Conservation (phyloP, 768 basidiomycete species). For the Lyophyllum shimeji region DNA sequence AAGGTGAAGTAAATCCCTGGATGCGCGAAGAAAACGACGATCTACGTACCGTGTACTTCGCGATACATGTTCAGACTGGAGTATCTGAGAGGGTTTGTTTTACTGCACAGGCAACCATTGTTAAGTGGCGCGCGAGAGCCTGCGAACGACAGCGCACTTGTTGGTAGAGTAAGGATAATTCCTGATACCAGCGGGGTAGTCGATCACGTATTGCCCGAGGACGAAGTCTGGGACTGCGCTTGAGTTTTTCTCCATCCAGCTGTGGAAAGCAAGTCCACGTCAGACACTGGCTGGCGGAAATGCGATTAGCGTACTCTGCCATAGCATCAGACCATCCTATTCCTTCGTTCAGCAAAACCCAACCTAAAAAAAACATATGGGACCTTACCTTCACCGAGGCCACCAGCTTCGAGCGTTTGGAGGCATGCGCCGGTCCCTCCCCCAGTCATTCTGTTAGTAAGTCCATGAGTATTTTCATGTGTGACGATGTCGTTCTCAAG, state of each 20-base stretch:
- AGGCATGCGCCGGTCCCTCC: constrained; percentile 61
- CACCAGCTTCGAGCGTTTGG: constrained; percentile 59
- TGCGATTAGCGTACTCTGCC: constrained; percentile 31
- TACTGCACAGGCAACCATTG: constrained; percentile 17
- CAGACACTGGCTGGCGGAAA: background rate
- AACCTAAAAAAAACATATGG: background rate
- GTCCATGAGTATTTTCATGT: constrained; percentile 53
- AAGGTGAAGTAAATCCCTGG: background rate
- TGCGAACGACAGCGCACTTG: background rate
- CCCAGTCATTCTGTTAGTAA: constrained; percentile 46
- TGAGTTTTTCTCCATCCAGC: constrained; percentile 44
- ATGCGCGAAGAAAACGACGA: background rate
- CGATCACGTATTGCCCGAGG: constrained; percentile 53
- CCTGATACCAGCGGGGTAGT: constrained; percentile 53
- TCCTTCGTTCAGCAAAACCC: background rate
- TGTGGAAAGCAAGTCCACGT: constrained; percentile 8
- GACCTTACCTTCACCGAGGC: constrained; percentile 65
- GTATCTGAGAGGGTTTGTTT: constrained; percentile 45
- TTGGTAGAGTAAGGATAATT: constrained; percentile 52
- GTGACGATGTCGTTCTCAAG: constrained; percentile 59
- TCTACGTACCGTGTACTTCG: constrained; percentile 47
- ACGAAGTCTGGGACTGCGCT: constrained; percentile 36
- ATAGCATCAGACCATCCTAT: constrained; percentile 50
- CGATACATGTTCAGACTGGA: constrained; percentile 31
- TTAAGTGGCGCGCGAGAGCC: background rate